Evolutionary conservation across 2,329 filamentous ascomycete genomes (phyloP), one percentile per base, ranked within the genome.

Genomic region (Nemania diffusa): DNA sequence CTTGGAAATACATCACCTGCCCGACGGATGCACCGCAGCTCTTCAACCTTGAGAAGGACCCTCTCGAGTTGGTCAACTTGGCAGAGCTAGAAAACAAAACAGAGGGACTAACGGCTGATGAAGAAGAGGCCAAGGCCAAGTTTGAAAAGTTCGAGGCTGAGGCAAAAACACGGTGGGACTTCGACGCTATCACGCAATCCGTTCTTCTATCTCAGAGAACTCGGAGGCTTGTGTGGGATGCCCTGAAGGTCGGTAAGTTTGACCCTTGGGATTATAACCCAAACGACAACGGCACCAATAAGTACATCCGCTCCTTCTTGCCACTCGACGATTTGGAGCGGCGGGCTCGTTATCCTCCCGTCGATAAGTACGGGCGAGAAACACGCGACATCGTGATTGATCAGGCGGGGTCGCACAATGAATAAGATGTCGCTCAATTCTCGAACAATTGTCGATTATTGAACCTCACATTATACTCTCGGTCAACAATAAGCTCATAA

Each of bases 1-100:
- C 87, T 53, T 97, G 93, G 93, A 97, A 97, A 84, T 97, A 94
- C 79, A 89, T 96, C 71, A 93, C 88, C 70, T 97, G 93, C 75
- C 90, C 94, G 6, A 90, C 90, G 24, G 94, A 97, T 76, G 90
- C 91, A 34, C 90, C 92, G 32, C 93, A 96, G 81, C 87, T 97
- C 13, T 97, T 89, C 84, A 92, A 97, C 80, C 84, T 97, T 6
- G 83, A 84, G 51, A 79, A 83, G 22, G 94, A 97, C 75, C 93
- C 93, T 0, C 81, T 89, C 37, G 93, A 97, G 81, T 80, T 93
- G n/a, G 82, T 85, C 71, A 95, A 97, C 79, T 82, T 97, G 59
- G 88, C 82, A n/a, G 81, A 82, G 57, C 78, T 82, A 57, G 74
- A 81, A 62, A 62, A 66, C 42, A 82, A 83, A 70, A 79, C 78